These are phyloP conservation scores for Lactifluus echinatus DNA, from an alignment of 768 basidiomycete species.

Conservation along the genomic window DNA sequence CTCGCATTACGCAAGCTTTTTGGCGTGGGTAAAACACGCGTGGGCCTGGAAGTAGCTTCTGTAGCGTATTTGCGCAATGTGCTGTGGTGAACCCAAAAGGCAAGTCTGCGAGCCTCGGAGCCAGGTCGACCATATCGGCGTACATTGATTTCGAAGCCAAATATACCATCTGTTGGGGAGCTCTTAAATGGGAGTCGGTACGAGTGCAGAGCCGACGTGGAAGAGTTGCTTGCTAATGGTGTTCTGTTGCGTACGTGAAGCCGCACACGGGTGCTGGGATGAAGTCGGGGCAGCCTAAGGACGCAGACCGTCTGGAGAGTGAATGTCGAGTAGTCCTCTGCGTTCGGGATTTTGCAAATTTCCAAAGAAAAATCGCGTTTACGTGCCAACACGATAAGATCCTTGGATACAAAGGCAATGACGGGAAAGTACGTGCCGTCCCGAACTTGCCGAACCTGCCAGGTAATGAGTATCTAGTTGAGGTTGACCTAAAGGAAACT, in stretches of 20 bases:
- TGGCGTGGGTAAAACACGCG: background rate
- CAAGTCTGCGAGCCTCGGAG: conserved; percentile 1
- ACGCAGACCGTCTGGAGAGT: conserved; percentile 8
- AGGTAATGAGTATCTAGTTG: background rate
- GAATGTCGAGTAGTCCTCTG: background rate
- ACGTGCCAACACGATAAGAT: conserved; percentile 10
- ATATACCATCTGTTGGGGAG: conserved; percentile 4
- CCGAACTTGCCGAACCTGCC: conserved; percentile 8
- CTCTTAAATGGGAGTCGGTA: conserved; percentile 7
- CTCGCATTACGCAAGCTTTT: background rate
- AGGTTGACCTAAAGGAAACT: background rate
- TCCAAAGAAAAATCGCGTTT: conserved; percentile 13
- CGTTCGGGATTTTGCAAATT: conserved; percentile 5
- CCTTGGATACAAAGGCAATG: conserved; percentile 9
- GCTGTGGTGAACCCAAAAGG: conserved; percentile 12
- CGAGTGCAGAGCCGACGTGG: background rate
- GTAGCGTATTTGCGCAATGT: background rate
- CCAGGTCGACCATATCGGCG: background rate
- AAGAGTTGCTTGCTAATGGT: background rate
- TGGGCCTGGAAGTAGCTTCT: background rate
- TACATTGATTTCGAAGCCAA: conserved; percentile 11
- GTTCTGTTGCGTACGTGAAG: conserved; percentile 7
- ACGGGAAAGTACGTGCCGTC: conserved; percentile 12
- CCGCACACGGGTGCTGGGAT: conserved; percentile 6
- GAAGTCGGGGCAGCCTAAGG: conserved; percentile 1